Base-by-base conservation (phyloP, 1,139 yeast species). In the Pichia sp. region DNA sequence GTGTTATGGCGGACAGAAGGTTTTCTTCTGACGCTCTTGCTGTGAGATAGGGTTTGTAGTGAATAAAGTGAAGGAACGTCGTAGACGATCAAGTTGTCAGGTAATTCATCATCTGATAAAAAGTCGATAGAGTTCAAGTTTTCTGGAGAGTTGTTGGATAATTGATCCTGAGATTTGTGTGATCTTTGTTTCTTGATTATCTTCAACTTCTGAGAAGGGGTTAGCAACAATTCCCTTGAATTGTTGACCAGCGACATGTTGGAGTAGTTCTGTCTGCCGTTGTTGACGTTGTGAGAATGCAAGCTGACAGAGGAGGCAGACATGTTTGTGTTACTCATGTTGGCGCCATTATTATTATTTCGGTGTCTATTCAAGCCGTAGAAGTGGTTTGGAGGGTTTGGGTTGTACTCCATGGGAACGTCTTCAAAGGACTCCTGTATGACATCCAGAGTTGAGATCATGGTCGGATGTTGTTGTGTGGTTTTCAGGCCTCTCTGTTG, bases 31-130 rank as follows among this genome's bases (percentile, higher is more conserved):
- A 36, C 42, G 14, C 37, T 35, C 22, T 42, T 40, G 33, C 62
- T 60, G 34, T 63, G 65, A 30, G 62, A 54, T 17, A 67, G 47
- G 3, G 70, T 56, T 14, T 59, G 53, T 34, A 71, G 62, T 0
- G 85, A 74, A 45, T 79, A 83, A 0, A 85, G 74, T 39, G 80
- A 64, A 2, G 89, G 90, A 15, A 83, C 85, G 56, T 83, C 83
- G 67, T 72, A 81, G 52, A 81, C 77, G 31, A 75, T 68, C 17
- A 73, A 67, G 45, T 76, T 76, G 42, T 71, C 78, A 7, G 82
- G 79, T 40, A 69, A 53, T 32, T 79, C 79, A 46, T 76, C 81
- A 51, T 80, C 85, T 20, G 79, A 62, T 5, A 63, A 43, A 24
- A 56, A 60, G 41, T 64, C 67, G 9, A 48, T 34, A 20, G 53